Percentiles rank a stretch among this genome's conserved stretches.
phyloP scores from a whole-genome alignment of 768 basidiomycete species.

The Rhizopogon rudus region DNA sequence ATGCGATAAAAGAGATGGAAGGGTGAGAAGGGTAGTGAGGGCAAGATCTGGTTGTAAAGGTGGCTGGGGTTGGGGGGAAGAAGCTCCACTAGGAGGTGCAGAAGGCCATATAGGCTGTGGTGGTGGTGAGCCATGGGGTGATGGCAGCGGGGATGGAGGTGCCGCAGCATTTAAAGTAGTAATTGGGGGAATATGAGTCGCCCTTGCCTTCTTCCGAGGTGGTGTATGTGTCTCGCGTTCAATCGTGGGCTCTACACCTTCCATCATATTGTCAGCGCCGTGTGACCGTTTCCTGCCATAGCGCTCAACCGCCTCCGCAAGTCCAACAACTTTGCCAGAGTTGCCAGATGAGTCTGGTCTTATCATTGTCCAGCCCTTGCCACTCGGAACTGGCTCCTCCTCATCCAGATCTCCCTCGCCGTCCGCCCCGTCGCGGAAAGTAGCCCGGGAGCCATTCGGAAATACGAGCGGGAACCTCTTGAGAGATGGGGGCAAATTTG shows the following conservation, averaged over 20 bases:
- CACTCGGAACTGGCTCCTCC: constrained; percentile 61
- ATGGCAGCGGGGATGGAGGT: constrained; percentile 80
- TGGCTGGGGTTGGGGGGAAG: constrained; percentile 62
- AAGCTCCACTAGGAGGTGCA: constrained; percentile 72
- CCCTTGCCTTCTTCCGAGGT: constrained; percentile 75
- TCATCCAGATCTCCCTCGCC: constrained; percentile 66
- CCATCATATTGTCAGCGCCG: constrained; percentile 57
- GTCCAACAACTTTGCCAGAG: constrained; percentile 48
- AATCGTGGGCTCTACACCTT: constrained; percentile 62
- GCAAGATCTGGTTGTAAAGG: constrained; percentile 81
- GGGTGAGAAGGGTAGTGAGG: constrained; percentile 77
- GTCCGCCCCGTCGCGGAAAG: constrained; percentile 66
- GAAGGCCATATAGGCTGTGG: constrained; percentile 77
- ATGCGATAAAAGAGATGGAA: constrained; percentile 77
- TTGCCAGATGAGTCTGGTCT: constrained; percentile 57
- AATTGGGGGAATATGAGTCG: constrained; percentile 52
- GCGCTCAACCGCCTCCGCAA: constrained; percentile 78
- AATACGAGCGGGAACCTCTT: constrained; percentile 76
- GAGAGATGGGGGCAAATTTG: constrained; percentile 66
- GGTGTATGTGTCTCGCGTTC: constrained; percentile 41
- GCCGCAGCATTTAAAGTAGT: constrained; percentile 69
- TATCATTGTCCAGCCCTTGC: constrained; percentile 73
- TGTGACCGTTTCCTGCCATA: constrained; percentile 63
- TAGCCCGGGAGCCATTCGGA: constrained; percentile 75
- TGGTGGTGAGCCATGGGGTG: constrained; percentile 79